Evolutionary conservation across 169 alveolate genomes (phyloP), one percentile per base, ranked within the genome.

Genomic region (Plasmodium blacklocki): DNA sequence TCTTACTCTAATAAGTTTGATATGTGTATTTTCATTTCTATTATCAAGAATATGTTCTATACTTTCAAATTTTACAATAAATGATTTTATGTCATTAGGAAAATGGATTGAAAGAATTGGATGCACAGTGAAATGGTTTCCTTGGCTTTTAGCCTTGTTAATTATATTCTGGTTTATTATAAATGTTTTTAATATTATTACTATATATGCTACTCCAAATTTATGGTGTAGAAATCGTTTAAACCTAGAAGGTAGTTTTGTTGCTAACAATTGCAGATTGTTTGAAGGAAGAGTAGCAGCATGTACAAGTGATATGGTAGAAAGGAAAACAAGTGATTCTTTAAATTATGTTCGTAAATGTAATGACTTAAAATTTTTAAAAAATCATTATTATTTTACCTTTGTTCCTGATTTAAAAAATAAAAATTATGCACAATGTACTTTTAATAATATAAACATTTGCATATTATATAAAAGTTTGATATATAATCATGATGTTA

Each of bases 61-160:
- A 92, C 92, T 95, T 73, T 91, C 96, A 59, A 92, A 95, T 73
- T 94, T 91, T 62, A 91, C 97, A 19, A 71, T 95, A 63, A 95
- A 95, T 52, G 97, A 95, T 66, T 93, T 95, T 73, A 94, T 95
- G 97, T 56, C 94, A 15, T 67, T 93, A 62, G 97, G 96, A 26
- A 63, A 90, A 50, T 89, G 96, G 94, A 74, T 93, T 60, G 88
- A 93, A 66, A 71, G 92, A 52, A 92, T 94, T 5, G 97, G 97
- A 47, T 94, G 96, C 78, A 86, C 95, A 26, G 96, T 94, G 12
- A 95, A 95, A 74, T 95, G 97, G 97, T 50, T 95, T 32, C 97
- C 97, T 14, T 93, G 97, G 97, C 76, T 59, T 3, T 43, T 93
- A 29, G 94, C 96, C n/a, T 26, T 76, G 21, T 59, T 76, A 6